Percentiles rank a stretch among this genome's conserved stretches.
phyloP scores from a whole-genome alignment of 495 filamentous ascomycete species.

The Hypomontagnella monticulosa region DNA sequence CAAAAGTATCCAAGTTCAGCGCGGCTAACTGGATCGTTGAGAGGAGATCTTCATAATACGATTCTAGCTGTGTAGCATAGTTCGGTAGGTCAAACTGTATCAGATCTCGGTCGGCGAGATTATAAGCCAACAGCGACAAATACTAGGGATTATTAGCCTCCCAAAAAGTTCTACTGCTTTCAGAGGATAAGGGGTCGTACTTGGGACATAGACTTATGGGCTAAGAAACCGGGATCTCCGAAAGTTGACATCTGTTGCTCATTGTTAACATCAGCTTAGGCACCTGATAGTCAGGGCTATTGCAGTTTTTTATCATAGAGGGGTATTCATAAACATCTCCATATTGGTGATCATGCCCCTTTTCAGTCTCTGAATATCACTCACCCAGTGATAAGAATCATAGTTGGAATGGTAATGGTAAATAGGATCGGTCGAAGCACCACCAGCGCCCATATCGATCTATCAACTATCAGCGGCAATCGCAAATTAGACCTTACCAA shows the following conservation, averaged over 20 bases:
- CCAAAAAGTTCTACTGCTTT: not conserved
- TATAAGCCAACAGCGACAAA: conserved; percentile 75
- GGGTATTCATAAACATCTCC: too few species aligned
- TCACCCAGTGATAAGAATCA: conserved; percentile 78
- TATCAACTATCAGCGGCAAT: conserved; percentile 7
- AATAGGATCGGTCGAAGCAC: conserved; percentile 53
- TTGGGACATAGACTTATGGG: conserved; percentile 74
- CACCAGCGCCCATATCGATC: conserved; percentile 77
- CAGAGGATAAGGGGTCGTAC: conserved; percentile 57
- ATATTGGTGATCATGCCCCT: not conserved
- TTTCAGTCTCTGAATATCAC: not conserved
- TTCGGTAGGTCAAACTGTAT: conserved; percentile 77
- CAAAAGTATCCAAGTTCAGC: conserved; percentile 50
- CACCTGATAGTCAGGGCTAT: too few species aligned
- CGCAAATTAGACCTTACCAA: conserved; percentile 48
- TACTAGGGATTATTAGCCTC: conserved; percentile 54
- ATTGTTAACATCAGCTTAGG: conserved; percentile 2
- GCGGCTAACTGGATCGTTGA: conserved; percentile 58
- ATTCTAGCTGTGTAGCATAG: conserved; percentile 69
- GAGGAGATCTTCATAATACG: conserved; percentile 67
- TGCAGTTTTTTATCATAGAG: too few species aligned
- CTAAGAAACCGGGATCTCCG: conserved; percentile 79
- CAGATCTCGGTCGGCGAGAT: conserved; percentile 76
- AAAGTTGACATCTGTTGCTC: conserved; percentile 66
- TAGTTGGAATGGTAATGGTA: conserved; percentile 87